Evolutionary conservation across 257 asterid species (phyloP).

Genomic region (Plantago ovata): DNA sequence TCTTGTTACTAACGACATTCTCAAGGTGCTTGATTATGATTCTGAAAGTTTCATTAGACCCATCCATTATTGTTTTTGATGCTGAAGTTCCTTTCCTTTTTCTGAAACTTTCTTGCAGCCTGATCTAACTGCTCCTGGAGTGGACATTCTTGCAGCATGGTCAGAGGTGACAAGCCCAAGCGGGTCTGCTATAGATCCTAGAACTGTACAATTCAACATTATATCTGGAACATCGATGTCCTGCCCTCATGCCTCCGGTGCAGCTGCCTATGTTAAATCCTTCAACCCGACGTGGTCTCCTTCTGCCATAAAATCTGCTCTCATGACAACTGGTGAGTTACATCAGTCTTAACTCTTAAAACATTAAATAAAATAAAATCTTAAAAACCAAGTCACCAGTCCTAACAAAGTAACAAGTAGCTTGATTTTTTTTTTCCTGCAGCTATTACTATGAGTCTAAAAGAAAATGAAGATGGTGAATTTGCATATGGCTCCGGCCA

Average conservation of each 20-base stretch:
- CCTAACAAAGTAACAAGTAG: neutral
- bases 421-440: neutral
- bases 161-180: conserved; percentile 44
- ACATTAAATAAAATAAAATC: neutral
- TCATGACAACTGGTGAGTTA: conserved; percentile 59
- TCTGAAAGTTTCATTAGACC: neutral
- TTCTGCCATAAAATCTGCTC: conserved; percentile 65
- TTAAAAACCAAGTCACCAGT: neutral
- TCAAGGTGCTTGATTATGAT: conserved; percentile 34
- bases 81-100: neutral
- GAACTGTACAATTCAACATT: conserved; percentile 49
- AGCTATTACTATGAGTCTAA: conserved; percentile 46
- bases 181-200: conserved; percentile 30
- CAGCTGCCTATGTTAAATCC: conserved; percentile 68
- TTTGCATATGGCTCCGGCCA: conserved; percentile 80
- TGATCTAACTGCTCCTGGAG: conserved; percentile 69
- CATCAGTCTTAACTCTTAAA: neutral
- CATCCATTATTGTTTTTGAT: conserved; percentile 3
- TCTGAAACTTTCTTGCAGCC: conserved; percentile 34
- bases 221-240: conserved; percentile 72
- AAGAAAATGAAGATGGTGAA: conserved; percentile 41
- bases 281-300: conserved; percentile 73
- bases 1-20: conserved; percentile 42
- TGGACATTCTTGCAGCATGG: conserved; percentile 77
- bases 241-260: conserved; percentile 72